Evolutionary conservation across 2,329 filamentous ascomycete genomes (phyloP).

Genomic region (Harringtonia aguacate): DNA sequence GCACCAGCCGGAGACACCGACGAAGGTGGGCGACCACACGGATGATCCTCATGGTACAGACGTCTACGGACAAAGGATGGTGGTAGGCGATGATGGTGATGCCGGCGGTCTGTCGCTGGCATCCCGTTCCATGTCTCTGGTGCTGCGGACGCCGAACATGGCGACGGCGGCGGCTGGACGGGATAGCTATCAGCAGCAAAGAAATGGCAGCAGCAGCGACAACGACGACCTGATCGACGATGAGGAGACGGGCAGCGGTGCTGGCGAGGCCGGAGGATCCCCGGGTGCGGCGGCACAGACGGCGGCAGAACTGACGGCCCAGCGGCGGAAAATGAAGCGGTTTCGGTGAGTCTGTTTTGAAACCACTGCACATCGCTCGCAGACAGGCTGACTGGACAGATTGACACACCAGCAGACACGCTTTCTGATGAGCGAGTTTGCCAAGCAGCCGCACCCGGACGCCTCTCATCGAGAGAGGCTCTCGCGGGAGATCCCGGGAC

Average conservation of each 20-base stretch:
- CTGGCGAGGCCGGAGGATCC: constrained; percentile 27
- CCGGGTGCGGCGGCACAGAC: constrained; percentile 36
- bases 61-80: constrained; percentile 24
- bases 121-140: constrained; percentile 17
- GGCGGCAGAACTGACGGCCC: constrained; percentile 45
- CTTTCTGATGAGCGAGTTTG: constrained; percentile 94
- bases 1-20: constrained; percentile 12
- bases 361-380: background rate
- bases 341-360: constrained; percentile 45
- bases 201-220: constrained; percentile 30
- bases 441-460: constrained; percentile 88
- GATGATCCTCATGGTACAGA: constrained; percentile 17
- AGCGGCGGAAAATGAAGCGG: constrained; percentile 62
- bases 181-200: too few species aligned
- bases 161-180: too few species aligned
- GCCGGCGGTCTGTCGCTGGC: background rate
- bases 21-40: too few species aligned
- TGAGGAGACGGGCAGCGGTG: constrained; percentile 45
- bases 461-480: constrained; percentile 80
- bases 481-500: constrained; percentile 79
- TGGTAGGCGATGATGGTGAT: constrained; percentile 8
- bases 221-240: constrained; percentile 44
- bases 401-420: constrained; percentile 95
- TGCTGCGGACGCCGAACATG: constrained; percentile 23
- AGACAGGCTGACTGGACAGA: constrained; percentile 31